Percentiles rank a stretch among this genome's conserved stretches.
Evolutionary conservation across 176 grass and related monocot species (phyloP).

Genomic region (Phragmites australis): DNA sequence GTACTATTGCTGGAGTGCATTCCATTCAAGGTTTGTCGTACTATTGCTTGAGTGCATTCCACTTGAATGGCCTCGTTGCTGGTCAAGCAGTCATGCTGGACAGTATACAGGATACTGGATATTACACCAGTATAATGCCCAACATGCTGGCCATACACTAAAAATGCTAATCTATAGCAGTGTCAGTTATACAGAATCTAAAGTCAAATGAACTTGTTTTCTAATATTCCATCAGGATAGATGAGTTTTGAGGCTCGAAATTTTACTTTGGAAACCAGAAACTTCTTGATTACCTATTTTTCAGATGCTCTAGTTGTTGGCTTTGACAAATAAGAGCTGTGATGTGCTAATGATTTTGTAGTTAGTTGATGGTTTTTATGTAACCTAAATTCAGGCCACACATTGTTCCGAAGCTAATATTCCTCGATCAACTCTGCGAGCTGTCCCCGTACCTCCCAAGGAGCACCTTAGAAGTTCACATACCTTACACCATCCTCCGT

Average conservation of each 20-base stretch:
- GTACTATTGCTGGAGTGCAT: not conserved
- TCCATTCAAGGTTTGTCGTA: slow-evolving; percentile 8
- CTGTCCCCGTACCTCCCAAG: slow-evolving; percentile 84
- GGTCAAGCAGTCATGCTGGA: not conserved
- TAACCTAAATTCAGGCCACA: slow-evolving; percentile 49
- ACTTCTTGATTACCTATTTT: not conserved
- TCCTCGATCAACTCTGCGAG: slow-evolving; percentile 88
- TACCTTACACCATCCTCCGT: slow-evolving; percentile 89
- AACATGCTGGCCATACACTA: not conserved
- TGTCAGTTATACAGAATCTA: slow-evolving; percentile 1
- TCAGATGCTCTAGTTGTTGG: not conserved
- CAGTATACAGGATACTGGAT: not conserved
- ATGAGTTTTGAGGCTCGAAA: not conserved
- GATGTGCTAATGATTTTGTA: slow-evolving; percentile 2
- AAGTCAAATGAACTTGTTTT: slow-evolving; percentile 4
- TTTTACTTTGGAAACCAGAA: not conserved
- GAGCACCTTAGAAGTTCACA: slow-evolving; percentile 94
- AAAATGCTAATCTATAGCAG: not conserved
- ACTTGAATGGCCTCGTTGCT: not conserved
- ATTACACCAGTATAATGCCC: not conserved
- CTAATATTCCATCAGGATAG: not conserved
- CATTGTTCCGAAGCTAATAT: slow-evolving; percentile 89
- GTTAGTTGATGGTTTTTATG: slow-evolving; percentile 15
- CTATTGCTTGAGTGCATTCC: not conserved
- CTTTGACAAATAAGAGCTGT: not conserved